Percentiles rank a stretch among this genome's conserved stretches.
phyloP scores from a whole-genome alignment of 83 land plant species.

The Picea mariana region DNA sequence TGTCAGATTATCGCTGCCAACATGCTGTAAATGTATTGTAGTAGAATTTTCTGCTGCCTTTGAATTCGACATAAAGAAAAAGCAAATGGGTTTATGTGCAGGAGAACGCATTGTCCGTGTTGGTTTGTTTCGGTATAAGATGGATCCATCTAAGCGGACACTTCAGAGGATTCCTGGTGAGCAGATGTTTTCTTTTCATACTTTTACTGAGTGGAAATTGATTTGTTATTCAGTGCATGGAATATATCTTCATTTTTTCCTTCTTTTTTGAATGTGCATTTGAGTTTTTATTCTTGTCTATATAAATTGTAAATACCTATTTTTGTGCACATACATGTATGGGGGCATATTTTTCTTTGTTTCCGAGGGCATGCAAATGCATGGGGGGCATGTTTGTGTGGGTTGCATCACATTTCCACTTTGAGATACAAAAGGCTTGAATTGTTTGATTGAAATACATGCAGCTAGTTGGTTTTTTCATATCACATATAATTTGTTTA shows the following conservation, averaged over 20 bases:
- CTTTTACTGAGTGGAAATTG: conserved; percentile 8
- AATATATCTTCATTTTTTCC: background rate
- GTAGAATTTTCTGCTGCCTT: background rate
- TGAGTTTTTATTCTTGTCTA: too few relatives aligned
- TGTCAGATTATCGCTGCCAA: background rate
- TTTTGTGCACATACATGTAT: too few relatives aligned
- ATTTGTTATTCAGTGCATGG: background rate
- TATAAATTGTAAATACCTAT: too few relatives aligned
- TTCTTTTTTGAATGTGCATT: background rate
- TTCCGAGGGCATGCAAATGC: too few relatives aligned
- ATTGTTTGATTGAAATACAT: too few relatives aligned
- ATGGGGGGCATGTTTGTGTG: too few relatives aligned
- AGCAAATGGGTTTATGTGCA: conserved; percentile 23
- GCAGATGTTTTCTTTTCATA: background rate
- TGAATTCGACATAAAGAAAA: background rate
- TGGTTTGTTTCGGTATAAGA: conserved; percentile 73
- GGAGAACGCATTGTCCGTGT: conserved; percentile 73
- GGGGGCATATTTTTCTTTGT: too few relatives aligned
- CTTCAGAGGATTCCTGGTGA: conserved; percentile 71
- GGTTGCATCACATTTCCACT: too few relatives aligned
- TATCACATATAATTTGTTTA: background rate
- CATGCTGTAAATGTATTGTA: background rate
- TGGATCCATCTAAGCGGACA: conserved; percentile 72
- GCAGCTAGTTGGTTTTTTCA: too few relatives aligned
- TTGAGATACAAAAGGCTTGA: too few relatives aligned